Evolutionary conservation across 208 protist genomes (phyloP), one percentile per base, ranked within the genome.

Genomic region (Paratrypanosoma confusum): DNA sequence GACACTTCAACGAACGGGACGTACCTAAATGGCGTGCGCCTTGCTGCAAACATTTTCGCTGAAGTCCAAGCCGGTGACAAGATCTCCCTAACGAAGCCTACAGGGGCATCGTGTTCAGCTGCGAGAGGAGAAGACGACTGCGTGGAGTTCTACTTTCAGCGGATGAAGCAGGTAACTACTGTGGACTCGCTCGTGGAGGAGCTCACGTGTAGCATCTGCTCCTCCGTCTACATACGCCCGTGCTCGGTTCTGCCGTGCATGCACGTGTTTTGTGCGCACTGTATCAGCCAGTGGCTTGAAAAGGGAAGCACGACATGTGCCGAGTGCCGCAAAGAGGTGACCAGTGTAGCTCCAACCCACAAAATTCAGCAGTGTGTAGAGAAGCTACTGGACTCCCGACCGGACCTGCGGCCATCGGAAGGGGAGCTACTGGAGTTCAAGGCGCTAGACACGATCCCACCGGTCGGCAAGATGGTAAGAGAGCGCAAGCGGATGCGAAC

Each of bases 191-290:
- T 89, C 31, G 26, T 63, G 35, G 65, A 62, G 57, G 72, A 89
- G 59, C 58, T 93, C 39, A 87, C 71, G 13, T 95, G 87, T 48
- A 57, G 58, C 3, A 64, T 91, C 16, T 95, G 87, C 50, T 29
- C 35, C 1, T 17, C 17, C 10, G 24, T 95, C 5, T 87, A 80
- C 37, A 52, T 72, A 54, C 81, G 83, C 0, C 80, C 81, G 0
- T 85, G 79, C 56, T 79, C 54, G 23, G 39, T 80, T 39, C 47
- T 92, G 42, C 88, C 88, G 6, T 95, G 88, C 42, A 72, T 89
- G 65, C 88, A 95, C 66, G 73, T 79, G 27, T 90, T 88, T 48
- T 95, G 88, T 44, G 72, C 74, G 2, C 41, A 53, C 7, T 95
- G 88, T 52, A 70, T 95, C 45, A 85, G 68, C 45, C 39, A 43